These are phyloP conservation scores for Debaryomyces sp. DNA, from an alignment of 1,139 yeast species.

Conservation along the genomic window DNA sequence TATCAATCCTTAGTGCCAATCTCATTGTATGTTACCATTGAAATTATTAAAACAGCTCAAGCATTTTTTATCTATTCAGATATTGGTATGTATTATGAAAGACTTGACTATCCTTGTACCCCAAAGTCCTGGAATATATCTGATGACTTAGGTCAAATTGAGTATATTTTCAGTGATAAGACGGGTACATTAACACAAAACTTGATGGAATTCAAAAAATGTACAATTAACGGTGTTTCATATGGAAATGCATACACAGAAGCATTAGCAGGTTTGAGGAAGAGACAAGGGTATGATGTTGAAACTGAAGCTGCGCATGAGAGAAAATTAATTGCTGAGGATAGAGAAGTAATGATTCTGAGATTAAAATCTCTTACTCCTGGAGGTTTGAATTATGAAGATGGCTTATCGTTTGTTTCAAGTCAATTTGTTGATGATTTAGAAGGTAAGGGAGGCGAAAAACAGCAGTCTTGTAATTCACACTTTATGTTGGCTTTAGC, in stretches of 20 bases:
- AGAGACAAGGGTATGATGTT: conserved; percentile 57
- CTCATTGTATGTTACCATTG: conserved; percentile 60
- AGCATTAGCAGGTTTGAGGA: conserved; percentile 60
- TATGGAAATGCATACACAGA: conserved; percentile 67
- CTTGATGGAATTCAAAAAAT: conserved; percentile 62
- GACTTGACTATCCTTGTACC: conserved; percentile 58
- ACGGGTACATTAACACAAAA: conserved; percentile 65
- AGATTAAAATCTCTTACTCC: conserved; percentile 22
- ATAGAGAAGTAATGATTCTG: conserved; percentile 40
- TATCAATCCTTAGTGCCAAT: conserved; percentile 64
- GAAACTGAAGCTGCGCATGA: conserved; percentile 47
- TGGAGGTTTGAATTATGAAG: conserved; percentile 31
- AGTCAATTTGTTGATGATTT: conserved; percentile 46
- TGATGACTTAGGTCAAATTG: conserved; percentile 68
- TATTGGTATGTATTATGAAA: conserved; percentile 52
- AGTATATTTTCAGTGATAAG: conserved; percentile 62
- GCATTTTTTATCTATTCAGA: conserved; percentile 60
- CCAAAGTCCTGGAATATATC: conserved; percentile 66
- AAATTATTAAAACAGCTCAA: conserved; percentile 60
- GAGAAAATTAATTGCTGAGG: conserved; percentile 39
- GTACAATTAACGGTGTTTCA: conserved; percentile 55
- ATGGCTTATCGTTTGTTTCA: conserved; percentile 53
- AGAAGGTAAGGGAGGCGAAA: conserved; percentile 27
- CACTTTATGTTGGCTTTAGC: conserved; percentile 58
- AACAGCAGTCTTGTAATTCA: conserved; percentile 42